Evolutionary conservation across 805 yeast species (phyloP), one percentile per base, ranked within the genome.

Genomic region (Brettanomyces nanus): DNA sequence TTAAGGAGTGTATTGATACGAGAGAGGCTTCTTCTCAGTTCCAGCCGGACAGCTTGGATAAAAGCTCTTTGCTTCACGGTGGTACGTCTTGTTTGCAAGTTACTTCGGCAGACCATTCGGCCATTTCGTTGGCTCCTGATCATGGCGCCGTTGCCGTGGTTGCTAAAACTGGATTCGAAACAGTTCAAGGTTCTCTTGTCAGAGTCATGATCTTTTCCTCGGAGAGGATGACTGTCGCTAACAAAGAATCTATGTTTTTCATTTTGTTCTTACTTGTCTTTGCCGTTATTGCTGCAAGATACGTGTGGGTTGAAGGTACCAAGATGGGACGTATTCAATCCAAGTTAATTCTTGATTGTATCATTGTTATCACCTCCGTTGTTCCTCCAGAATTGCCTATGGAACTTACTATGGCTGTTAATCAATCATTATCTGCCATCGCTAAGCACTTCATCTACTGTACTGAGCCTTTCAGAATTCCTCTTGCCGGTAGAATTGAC

Each of bases 311-410:
- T 43, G 96, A 90, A 65, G 98, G 98, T 62, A 83, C 95, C 19
- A 80, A 73, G 59, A 81, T 85, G 85, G 97, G 96, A 53, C 83
- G 98, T 66, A 76, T 85, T 51, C 95, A 90, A 62, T 84, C 95
- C 39, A 90, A 90, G 63, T 74, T 92, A 60, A 80, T 92, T 47
- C 73, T 92, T 55, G 97, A 92, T 63, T 92, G 98, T 78, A 83
- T 92, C 47, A 75, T 92, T 55, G 94, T 92, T 51, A 75, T 92
- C 52, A 92, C 98, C 15, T 89, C 97, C 36, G 98, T 92, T 46
- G 98, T 92, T 29, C 98, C 98, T 27, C 98, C 98, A 31, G 98
- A 92, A 65, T 73, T 92, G 49, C 98, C 98, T 42, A 92, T 92
- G 97, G 98, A 92, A 68, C 73, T 92, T 52, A 92, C 98, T 11